Base-by-base conservation (phyloP, 2,329 filamentous ascomycete genomes). In the Beauveria caledonica region DNA sequence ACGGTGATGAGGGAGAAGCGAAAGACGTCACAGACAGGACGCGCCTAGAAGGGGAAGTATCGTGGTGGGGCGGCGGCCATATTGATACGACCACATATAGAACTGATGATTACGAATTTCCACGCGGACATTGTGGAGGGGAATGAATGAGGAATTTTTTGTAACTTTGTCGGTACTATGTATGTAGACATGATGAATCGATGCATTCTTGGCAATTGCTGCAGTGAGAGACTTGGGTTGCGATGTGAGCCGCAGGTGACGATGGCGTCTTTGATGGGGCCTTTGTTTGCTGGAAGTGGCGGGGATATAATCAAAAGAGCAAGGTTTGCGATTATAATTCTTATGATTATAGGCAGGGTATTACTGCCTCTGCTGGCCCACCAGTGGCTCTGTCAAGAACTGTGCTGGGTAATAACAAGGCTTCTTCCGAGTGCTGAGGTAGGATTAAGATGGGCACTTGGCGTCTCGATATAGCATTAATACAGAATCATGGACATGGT, bases 41-140 rank as follows among this genome's bases (percentile, higher is more conserved):
- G n/a, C 19, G n/a, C 15, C 19, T 53, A 57, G 48, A 52, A 33
- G 8, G 25, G 45, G 17, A 17, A 17, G 40, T 40, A 25, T 59
- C 39, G 25, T 21, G 58, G 21, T 60, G 42, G 29, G n/a, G 39
- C 49, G 19, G 52, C 39, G 42, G 42, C 49, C n/a, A 40, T 44
- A 13, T 49, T 29, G 58, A 40, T 15, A 48, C 40, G 42, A 42
- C 25, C 50, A 27, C 23, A n/a, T 39, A 60, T 46, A 63, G 51
- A 58, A 50, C 11, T 49, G 62, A 55, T 50, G 29, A 23, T 39
- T 52, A 49, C 49, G 52, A 49, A 55, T 46, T 59, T 50, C 51
- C 36, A 62, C 45, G 45, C 54, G 33, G 42, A 45, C 33, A 40
- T 25, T n/a, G 25, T 36, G 9, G 49, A 51, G 25, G 15, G 3